These are phyloP conservation scores for Gossypium schwendimanii DNA, from an alignment of 441 rosid species.

Conservation along the genomic window DNA sequence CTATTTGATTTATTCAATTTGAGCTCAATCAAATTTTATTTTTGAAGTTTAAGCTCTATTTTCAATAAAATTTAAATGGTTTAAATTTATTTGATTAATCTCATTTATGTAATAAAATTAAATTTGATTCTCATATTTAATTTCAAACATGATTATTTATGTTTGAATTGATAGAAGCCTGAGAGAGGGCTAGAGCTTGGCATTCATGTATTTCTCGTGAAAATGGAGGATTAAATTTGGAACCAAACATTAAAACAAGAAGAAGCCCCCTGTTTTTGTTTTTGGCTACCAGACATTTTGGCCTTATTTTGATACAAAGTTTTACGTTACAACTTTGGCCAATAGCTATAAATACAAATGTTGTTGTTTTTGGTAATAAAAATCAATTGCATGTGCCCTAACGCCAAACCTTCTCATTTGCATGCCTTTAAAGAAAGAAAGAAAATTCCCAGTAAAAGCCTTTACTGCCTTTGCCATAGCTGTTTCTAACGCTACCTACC, in stretches of 20 bases:
- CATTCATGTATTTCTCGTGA: background rate
- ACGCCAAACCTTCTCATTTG: background rate
- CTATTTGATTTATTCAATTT: no score
- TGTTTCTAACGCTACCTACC: background rate
- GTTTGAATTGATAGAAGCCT: background rate
- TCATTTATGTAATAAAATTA: no score
- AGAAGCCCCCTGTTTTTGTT: background rate
- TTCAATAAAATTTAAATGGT: no score
- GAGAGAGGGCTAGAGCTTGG: background rate
- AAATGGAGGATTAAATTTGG: background rate
- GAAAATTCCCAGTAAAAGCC: background rate
- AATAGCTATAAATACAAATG: background rate
- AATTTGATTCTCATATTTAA: no score
- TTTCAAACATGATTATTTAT: no score
- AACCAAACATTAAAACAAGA: background rate
- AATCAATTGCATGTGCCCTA: background rate
- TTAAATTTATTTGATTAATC: no score
- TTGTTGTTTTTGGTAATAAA: no score
- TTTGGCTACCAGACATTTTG: background rate
- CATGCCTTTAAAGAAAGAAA: background rate
- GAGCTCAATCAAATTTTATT: no score
- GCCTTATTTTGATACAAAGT: background rate
- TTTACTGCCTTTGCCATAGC: background rate
- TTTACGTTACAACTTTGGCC: background rate
- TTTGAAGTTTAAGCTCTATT: no score